Conservation (phyloP, 257 asterid genomes). For the Paulownia fortunei region DNA sequence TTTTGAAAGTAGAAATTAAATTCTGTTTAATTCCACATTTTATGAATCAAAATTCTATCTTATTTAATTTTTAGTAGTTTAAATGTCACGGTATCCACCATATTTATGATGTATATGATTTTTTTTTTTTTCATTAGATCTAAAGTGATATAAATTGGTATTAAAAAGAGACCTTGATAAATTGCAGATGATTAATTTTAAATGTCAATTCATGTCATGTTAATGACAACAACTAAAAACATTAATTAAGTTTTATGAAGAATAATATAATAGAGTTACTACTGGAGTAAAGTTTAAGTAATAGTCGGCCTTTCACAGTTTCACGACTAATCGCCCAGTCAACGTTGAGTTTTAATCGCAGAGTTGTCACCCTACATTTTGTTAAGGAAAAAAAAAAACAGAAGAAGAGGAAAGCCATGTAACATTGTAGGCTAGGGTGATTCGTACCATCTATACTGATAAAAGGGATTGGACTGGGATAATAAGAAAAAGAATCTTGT, state of each 20-base stretch:
- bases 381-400: no score
- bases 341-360: not conserved
- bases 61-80: not conserved
- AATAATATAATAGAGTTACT: no score
- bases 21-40: no score
- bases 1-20: no score
- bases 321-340: not conserved
- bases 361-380: not conserved
- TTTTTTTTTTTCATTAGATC: not conserved
- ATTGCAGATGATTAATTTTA: conserved; percentile 5
- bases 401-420: no score
- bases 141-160: not conserved
- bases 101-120: not conserved
- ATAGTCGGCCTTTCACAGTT: not conserved
- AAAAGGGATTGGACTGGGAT: no score
- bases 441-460: no score
- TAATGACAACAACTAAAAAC: conserved; percentile 14
- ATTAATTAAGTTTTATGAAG: not conserved
- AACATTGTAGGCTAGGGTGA: no score
- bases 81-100: not conserved
- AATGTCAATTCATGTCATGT: conserved; percentile 11
- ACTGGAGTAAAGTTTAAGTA: conserved; percentile 18
- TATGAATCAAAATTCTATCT: not conserved
- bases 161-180: conserved; percentile 7
- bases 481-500: no score